These are phyloP conservation scores for Emmonsia crescens DNA, from an alignment of 2,329 filamentous ascomycete species.

Conservation along the genomic window DNA sequence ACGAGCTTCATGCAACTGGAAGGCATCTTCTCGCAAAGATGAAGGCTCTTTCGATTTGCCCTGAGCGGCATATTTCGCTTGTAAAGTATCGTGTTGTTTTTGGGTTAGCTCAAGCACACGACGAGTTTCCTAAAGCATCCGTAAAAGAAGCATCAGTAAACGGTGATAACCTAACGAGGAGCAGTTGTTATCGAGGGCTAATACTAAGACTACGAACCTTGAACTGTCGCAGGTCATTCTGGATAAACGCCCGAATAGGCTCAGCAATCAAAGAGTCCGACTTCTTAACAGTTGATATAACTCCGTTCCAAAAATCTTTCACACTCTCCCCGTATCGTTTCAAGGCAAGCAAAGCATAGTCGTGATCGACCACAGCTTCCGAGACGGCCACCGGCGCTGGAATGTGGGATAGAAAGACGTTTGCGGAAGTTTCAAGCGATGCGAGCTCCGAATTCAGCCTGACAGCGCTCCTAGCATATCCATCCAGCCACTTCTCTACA, in stretches of 20 bases:
- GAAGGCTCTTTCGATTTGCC: slow-evolving; percentile 91
- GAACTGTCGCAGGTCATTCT: slow-evolving; percentile 69
- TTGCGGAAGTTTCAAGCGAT: slow-evolving; percentile 68
- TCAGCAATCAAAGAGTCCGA: slow-evolving; percentile 69
- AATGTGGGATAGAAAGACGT: slow-evolving; percentile 62
- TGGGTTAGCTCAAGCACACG: slow-evolving; percentile 67
- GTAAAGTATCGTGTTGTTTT: slow-evolving; percentile 68
- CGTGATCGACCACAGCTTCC: slow-evolving; percentile 82
- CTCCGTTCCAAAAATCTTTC: slow-evolving; percentile 74
- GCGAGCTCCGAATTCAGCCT: slow-evolving; percentile 56
- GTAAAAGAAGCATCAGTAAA: slow-evolving; percentile 10
- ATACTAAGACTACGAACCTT: slow-evolving; percentile 39
- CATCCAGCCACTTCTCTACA: slow-evolving; percentile 84
- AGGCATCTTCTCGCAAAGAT: slow-evolving; percentile 84
- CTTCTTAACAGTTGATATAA: slow-evolving; percentile 62
- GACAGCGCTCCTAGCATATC: slow-evolving; percentile 52
- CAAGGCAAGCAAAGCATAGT: slow-evolving; percentile 83
- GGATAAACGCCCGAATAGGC: slow-evolving; percentile 67
- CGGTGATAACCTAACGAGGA: background rate
- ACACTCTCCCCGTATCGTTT: slow-evolving; percentile 76
- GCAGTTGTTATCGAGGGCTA: background rate
- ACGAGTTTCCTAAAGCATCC: slow-evolving; percentile 49
- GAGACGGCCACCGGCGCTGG: slow-evolving; percentile 63
- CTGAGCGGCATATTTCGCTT: slow-evolving; percentile 72
- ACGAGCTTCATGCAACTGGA: slow-evolving; percentile 84